Evolutionary conservation across 371 early-diverging fungal species (phyloP).

Genomic region (Capniomyces stellatus): DNA sequence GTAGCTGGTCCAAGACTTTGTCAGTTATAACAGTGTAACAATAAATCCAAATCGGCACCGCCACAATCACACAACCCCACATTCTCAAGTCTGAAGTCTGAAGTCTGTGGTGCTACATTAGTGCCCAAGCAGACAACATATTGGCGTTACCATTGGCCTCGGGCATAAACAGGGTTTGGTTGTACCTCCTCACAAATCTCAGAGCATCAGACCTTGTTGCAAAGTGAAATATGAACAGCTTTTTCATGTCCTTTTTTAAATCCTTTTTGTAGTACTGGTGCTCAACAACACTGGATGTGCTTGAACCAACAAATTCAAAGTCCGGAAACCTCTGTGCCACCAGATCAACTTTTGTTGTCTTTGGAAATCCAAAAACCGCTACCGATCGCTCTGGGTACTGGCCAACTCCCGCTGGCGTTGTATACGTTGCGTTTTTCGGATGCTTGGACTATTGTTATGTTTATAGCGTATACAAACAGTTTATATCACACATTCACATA

Average conservation of each 20-base stretch:
- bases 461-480: background rate
- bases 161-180: conserved; percentile 1
- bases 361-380: background rate
- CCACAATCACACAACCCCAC: no score
- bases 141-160: background rate
- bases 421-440: background rate
- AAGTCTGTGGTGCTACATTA: no score
- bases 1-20: no score
- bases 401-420: background rate
- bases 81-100: no score
- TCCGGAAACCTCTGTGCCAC: background rate
- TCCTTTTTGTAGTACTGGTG: background rate
- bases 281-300: background rate
- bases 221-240: conserved; percentile 1
- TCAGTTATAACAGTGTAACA: no score
- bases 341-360: background rate
- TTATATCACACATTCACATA: background rate
- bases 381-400: background rate
- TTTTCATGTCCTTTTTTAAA: background rate
- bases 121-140: background rate
- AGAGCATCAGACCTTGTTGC: conserved; percentile 1
- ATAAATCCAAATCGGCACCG: no score
- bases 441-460: background rate
- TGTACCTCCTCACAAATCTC: conserved; percentile 3
- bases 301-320: background rate